Percentiles rank a stretch among this genome's conserved stretches.
Evolutionary conservation across 345 rosid genomes (phyloP).

Genomic region (Euclidium syriacum): DNA sequence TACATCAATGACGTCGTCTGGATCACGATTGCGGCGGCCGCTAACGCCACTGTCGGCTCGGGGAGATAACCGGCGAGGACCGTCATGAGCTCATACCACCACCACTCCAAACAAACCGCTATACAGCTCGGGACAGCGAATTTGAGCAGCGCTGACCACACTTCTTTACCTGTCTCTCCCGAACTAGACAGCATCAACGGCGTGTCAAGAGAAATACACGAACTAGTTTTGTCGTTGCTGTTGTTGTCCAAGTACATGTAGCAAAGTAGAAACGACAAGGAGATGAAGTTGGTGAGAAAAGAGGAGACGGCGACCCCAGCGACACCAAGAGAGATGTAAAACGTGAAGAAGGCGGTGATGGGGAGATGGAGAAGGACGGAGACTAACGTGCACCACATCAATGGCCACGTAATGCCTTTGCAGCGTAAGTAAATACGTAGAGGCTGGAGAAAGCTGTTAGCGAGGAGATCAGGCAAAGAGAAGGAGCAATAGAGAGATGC

Average conservation of each 20-base stretch:
- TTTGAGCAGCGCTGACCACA: slow-evolving; percentile 54
- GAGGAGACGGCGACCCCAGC: slow-evolving; percentile 73
- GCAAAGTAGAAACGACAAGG: slow-evolving; percentile 48
- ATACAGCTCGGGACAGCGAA: slow-evolving; percentile 77
- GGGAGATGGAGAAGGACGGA: slow-evolving; percentile 63
- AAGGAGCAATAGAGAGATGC: slow-evolving; percentile 67
- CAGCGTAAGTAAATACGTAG: slow-evolving; percentile 77
- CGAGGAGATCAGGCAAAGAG: slow-evolving; percentile 72
- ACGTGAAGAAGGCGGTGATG: slow-evolving; percentile 47
- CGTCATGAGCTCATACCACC: slow-evolving; percentile 99
- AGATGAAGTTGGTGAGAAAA: slow-evolving; percentile 55
- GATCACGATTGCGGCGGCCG: slow-evolving; percentile 70
- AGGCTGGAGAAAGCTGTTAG: slow-evolving; percentile 76
- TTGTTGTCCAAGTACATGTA: slow-evolving; percentile 34
- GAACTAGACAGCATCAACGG: slow-evolving; percentile 15
- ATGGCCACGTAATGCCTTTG: slow-evolving; percentile 82
- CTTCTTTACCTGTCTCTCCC: slow-evolving; percentile 14
- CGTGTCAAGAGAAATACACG: slow-evolving; percentile 3
- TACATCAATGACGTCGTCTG: slow-evolving; percentile 87
- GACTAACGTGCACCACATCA: slow-evolving; percentile 65
- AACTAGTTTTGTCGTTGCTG: slow-evolving; percentile 7
- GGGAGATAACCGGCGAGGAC: slow-evolving; percentile 67
- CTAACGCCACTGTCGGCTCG: slow-evolving; percentile 51
- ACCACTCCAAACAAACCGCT: slow-evolving; percentile 94
- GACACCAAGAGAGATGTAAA: slow-evolving; percentile 53